These are phyloP conservation scores for Monosporascus sp. DNA, from an alignment of 2,329 filamentous ascomycete species.

Conservation along the genomic window DNA sequence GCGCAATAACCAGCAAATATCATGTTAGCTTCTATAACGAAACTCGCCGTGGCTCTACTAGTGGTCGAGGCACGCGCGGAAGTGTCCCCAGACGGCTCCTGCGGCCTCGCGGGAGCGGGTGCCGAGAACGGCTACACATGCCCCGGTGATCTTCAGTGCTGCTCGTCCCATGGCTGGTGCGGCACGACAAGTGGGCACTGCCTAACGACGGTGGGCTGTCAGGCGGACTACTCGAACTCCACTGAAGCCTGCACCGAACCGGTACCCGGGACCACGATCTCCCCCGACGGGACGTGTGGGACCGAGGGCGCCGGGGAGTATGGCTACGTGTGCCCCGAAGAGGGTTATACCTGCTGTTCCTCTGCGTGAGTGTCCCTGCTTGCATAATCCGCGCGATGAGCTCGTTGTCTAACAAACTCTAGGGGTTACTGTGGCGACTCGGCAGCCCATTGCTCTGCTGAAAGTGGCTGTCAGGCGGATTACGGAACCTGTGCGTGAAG, in stretches of 20 bases:
- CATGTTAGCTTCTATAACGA: too few relatives aligned
- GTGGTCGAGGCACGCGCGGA: conserved; percentile 3
- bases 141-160: conserved; percentile 21
- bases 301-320: conserved; percentile 18
- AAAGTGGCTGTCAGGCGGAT: conserved; percentile 22
- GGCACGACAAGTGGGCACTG: conserved; percentile 24
- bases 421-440: conserved; percentile 29
- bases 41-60: too few relatives aligned
- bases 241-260: conserved; percentile 21
- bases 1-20: too few relatives aligned
- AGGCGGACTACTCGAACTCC: conserved; percentile 24
- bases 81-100: conserved; percentile 26
- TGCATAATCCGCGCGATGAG: not conserved
- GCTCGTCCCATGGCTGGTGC: conserved; percentile 26
- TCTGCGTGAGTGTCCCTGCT: conserved; percentile 18
- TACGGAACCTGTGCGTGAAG: conserved; percentile 15
- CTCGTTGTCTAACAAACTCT: not conserved
- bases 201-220: conserved; percentile 25
- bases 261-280: conserved; percentile 20
- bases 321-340: conserved; percentile 24
- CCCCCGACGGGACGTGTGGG: conserved; percentile 28
- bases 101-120: conserved; percentile 19
- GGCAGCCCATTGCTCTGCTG: conserved; percentile 19
- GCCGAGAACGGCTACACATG: conserved; percentile 25
- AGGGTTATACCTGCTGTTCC: conserved; percentile 22